phyloP scores from a whole-genome alignment of 2,329 filamentous ascomycete species.

The Sclerotinia nivalis region DNA sequence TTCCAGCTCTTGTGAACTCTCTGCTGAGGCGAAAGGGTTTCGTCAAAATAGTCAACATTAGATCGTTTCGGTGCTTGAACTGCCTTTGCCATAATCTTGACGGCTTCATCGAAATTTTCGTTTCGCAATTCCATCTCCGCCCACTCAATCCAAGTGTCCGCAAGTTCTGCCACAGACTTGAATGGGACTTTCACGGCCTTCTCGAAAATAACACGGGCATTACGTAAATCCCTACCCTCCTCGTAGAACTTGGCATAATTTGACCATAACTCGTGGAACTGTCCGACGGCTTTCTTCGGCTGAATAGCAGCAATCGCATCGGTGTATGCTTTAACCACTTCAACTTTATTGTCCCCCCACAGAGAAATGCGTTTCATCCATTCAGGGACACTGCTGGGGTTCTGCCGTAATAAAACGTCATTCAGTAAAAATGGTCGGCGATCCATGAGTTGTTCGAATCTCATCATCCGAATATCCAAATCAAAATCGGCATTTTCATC shows the following conservation, averaged over 20 bases:
- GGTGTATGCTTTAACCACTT: conserved; percentile 92
- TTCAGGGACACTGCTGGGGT: conserved; percentile 92
- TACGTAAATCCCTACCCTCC: conserved; percentile 77
- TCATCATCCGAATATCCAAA: conserved; percentile 94
- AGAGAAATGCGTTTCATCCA: conserved; percentile 97
- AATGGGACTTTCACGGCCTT: conserved; percentile 98
- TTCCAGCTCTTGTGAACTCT: conserved; percentile 99
- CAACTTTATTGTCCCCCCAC: conserved; percentile 89
- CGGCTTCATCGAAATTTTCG: conserved; percentile 92
- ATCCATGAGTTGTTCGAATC: conserved; percentile 98
- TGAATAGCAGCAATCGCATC: conserved; percentile 90
- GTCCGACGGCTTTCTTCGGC: conserved; percentile 89
- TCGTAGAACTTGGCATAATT: conserved; percentile 99
- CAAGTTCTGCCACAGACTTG: conserved; percentile 94
- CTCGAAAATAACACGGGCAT: conserved; percentile 89
- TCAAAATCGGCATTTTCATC: conserved; percentile 90
- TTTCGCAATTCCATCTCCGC: conserved; percentile 96
- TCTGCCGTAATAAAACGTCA: conserved; percentile 91
- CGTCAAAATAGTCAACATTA: conserved; percentile 99
- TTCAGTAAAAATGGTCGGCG: conserved; percentile 93
- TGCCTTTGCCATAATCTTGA: conserved; percentile 95
- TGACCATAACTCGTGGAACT: conserved; percentile 92
- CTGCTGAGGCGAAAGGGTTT: conserved; percentile 89
- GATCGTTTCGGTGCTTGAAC: conserved; percentile 95
- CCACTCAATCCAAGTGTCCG: conserved; percentile 99